phyloP scores from a whole-genome alignment of 805 yeast genomes.

The Metschnikowia proteae region DNA sequence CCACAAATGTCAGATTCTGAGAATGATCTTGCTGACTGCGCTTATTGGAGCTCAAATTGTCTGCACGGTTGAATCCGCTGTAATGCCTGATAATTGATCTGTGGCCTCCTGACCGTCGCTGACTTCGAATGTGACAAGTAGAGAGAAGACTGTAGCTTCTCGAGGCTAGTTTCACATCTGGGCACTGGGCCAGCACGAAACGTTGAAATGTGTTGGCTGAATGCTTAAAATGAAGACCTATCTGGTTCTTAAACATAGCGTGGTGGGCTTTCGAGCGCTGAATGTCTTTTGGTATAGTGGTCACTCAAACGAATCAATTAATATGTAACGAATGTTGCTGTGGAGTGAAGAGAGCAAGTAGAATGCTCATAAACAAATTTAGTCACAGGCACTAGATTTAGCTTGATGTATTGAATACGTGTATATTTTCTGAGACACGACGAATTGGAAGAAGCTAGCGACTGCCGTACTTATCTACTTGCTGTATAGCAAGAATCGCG shows the following conservation, averaged over 20 bases:
- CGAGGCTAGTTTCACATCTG: background rate
- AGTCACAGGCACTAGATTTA: background rate
- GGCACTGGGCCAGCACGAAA: background rate
- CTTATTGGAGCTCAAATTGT: background rate
- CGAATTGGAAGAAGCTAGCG: too few relatives aligned
- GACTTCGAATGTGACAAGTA: background rate
- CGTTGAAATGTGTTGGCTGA: background rate
- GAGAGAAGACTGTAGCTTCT: background rate
- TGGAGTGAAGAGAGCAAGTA: background rate
- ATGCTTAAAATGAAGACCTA: background rate
- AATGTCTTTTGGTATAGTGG: background rate
- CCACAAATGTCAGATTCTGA: background rate
- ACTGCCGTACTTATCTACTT: background rate
- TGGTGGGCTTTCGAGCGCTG: background rate
- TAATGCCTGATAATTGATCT: background rate
- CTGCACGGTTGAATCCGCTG: background rate
- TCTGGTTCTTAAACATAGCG: background rate
- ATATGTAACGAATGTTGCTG: background rate
- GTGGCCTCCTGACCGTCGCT: background rate
- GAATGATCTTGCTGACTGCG: background rate
- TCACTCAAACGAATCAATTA: background rate
- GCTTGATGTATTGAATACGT: background rate
- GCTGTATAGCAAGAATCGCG: conserved; percentile 4
- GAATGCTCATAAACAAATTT: background rate
- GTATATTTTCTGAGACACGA: background rate